Evolutionary conservation across 2,329 filamentous ascomycete species (phyloP), one percentile per base, ranked within the genome.

Genomic region (Colletotrichum agaves): DNA sequence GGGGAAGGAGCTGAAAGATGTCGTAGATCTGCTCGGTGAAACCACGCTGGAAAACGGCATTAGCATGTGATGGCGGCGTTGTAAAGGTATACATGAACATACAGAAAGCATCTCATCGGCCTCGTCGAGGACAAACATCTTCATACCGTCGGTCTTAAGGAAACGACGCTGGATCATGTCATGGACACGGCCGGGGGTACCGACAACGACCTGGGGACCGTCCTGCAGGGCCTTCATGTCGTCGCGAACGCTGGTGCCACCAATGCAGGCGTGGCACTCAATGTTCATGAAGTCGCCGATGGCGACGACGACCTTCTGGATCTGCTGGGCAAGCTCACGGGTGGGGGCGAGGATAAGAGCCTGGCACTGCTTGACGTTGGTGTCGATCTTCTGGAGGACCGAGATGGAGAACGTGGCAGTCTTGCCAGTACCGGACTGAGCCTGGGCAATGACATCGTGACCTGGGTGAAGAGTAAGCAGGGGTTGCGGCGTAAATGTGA

Each of bases 11-110:
- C 85, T 97, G 95, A 91, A 98, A 99, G 85, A 99, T 97, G 83
- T 99, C 96, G 89, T 99, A 99, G 86, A 99, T 99, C 87, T 99
- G 96, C 88, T 99, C 96, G 77, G 94, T 97, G 90, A 99, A 99
- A 88, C 96, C 96, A 79, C 95, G 95, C 88, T 93, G 72, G 27
- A 76, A 61, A 41, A 47, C 41, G 31, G 57, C 50, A 53, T 52
- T 55, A 68, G 65, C 19, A 55, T 73, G 78, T 7, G n/a, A 17
- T 50, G 10, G 10, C 27, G 5, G 19, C 19, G 80, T 41, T 63
- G 17, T 39, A 13, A 7, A 37, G 46, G 7, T 8, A 11, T 4
- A 17, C 12, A 11, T 23, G 41, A 70, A 84, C 88, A 80, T 83
- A 91, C 89, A 80, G 93, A 97, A 86, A 99, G 90, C 93, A 99